These are phyloP conservation scores for Aspergillus coremiiformis DNA, from an alignment of 495 filamentous ascomycete genomes.

Conservation along the genomic window DNA sequence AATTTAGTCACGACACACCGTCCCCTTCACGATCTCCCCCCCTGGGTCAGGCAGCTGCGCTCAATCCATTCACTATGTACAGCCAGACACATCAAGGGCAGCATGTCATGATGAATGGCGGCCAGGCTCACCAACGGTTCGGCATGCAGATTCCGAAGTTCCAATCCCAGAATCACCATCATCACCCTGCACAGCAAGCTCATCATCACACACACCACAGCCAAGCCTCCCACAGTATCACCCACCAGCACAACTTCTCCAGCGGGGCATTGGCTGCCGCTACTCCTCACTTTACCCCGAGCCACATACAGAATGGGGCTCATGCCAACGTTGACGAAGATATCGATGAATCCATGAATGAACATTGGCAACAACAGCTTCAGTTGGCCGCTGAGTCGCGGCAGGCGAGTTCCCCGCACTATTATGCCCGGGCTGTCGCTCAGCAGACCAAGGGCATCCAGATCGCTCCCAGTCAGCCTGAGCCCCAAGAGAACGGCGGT, in stretches of 20 bases:
- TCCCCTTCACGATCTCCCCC: constrained; percentile 63
- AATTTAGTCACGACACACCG: constrained; percentile 55
- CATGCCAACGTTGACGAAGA: constrained; percentile 49
- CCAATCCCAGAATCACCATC: constrained; percentile 61
- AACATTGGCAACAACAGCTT: constrained; percentile 86
- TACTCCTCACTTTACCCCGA: constrained; percentile 68
- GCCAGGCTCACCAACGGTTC: constrained; percentile 53
- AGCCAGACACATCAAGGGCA: constrained; percentile 73
- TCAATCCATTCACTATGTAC: constrained; percentile 71
- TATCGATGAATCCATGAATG: constrained; percentile 55
- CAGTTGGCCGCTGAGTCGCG: constrained; percentile 67
- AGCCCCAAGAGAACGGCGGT: constrained; percentile 51
- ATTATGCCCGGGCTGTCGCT: constrained; percentile 54
- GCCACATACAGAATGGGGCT: constrained; percentile 69
- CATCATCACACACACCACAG: constrained; percentile 69
- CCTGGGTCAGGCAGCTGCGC: constrained; percentile 56
- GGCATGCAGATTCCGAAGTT: constrained; percentile 62
- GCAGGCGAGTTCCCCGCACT: constrained; percentile 54
- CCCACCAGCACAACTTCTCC: constrained; percentile 76
- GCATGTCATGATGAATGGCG: constrained; percentile 69
- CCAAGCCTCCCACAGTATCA: constrained; percentile 56
- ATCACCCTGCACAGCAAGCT: constrained; percentile 68
- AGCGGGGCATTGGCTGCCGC: constrained; percentile 63
- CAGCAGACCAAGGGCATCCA: constrained; percentile 56
- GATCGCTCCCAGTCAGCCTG: constrained; percentile 47